Base-by-base conservation (phyloP, 495 filamentous ascomycete species). In the Talaromyces stipitatus region DNA sequence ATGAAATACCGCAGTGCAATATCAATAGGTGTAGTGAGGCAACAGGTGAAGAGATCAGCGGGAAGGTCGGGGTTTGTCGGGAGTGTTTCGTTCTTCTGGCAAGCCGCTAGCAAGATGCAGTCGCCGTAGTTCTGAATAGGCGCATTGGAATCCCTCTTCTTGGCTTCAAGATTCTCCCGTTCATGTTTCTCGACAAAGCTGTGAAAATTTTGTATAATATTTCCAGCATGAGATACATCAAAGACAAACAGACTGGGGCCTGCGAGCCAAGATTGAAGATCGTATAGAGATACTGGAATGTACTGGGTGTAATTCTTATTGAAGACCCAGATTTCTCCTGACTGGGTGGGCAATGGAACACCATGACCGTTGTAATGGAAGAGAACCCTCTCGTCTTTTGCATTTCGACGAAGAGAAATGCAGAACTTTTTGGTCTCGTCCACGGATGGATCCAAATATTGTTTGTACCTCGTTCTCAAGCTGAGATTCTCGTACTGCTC, bases 311-410 rank as follows among this genome's bases (percentile, higher is more conserved):
- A 99, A 62, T 89, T 96, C 59, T 90, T 92, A 72, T 99, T 99
- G 72, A 99, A 98, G 2, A 97, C 95, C 94, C 94, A 99, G 11
- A 99, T 95, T 69, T 99, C 94, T 9, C 94, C 94, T 3, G 92
- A 97, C 3, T 88, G 83, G 3, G 94, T 99, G 27, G 94, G 94
- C 62, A 96, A 88, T 4, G 94, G 94, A n/a, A 99, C 94, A 22
- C 94, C 94, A 68, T 99, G 94, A 24, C 94, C 94, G 62, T 99
- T 99, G 76, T 97, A 99, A 68, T 99, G 94, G 63, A 97, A 91
- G 4, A 99, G 78, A 4, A 97, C 88, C 28, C 94, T 79, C 70
- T 99, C 94, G 52, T 97, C 91, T 69, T 96, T 95, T 27, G 95
- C 92, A 66, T 92, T 96, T 23, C 90, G 80, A 9, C 94, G 82